Base-by-base conservation (phyloP, 129 eudicot genomes). In the Artemisia annua region DNA sequence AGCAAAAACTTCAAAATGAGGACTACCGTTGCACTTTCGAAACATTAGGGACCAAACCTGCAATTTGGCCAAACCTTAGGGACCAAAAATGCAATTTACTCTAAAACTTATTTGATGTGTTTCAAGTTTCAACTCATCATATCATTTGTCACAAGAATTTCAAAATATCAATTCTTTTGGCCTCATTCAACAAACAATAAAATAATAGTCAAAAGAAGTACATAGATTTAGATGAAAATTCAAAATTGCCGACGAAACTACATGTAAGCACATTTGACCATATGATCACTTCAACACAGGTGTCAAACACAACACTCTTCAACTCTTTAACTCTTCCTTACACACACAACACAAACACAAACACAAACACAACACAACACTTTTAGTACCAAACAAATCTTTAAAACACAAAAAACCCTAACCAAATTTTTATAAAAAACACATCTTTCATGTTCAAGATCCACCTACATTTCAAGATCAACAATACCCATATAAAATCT, bases 171-270 rank as follows among this genome's bases (percentile, higher is more conserved):
- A 5, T 5, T 6, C 8, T 35, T 35, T 35, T 35, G 43, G 43
- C 43, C 43, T 5, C 43, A 35, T 35, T 35, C 1, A 35, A 35
- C 8, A 5, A 0, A 6, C 43, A 51, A n/a, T 51, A 51, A 51
- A 22, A 61, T 13, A 35, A 16, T 54, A 63, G 78, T 73, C 71
- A 70, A 78, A 52, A 63, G 72, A 22, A 28, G 77, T 50, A 53
- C 49, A 52, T 53, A 67, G 67, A 67, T 67, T 60, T 69, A 76
- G 44, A 77, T 10, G 64, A 78, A 78, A 62, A 78, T 71, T 78
- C 82, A 78, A 78, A 78, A 71, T 54, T 71, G 82, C 72, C 82
- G 82, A 78, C 82, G 78, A 70, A 78, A 78, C 14, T 54, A 30
- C 35, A 57, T 48, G 73, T 64, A 71, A 71, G 67, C 69, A 55